Evolutionary conservation across 495 filamentous ascomycete species (phyloP).

Genomic region (Neohortaea acidophila): DNA sequence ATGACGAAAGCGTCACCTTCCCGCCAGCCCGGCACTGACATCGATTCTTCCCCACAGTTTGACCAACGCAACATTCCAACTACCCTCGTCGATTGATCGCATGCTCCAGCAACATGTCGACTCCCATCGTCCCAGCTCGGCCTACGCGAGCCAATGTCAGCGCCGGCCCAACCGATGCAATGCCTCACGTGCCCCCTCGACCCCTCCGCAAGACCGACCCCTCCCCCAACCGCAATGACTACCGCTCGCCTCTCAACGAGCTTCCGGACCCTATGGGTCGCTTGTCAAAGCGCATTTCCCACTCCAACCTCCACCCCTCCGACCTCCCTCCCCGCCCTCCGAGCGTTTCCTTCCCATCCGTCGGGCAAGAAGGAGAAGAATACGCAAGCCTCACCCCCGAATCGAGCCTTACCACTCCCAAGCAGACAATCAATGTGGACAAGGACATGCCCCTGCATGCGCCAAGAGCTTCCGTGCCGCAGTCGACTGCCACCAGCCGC

Average conservation of each 20-base stretch:
- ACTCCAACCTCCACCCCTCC: conserved; percentile 28
- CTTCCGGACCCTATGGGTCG: conserved; percentile 33
- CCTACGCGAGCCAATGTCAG: conserved; percentile 33
- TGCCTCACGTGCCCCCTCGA: conserved; percentile 54
- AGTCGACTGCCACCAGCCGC: conserved; percentile 59
- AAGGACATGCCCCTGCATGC: conserved; percentile 75
- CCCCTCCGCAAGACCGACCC: conserved; percentile 53
- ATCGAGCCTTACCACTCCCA: no score
- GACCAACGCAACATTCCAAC: no score
- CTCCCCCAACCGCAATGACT: conserved; percentile 62
- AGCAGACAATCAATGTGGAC: conserved; percentile 63
- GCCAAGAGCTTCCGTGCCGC: conserved; percentile 73
- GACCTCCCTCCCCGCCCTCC: conserved; percentile 48
- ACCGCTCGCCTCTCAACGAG: conserved; percentile 76
- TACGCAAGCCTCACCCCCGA: conserved; percentile 56
- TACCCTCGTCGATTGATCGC: conserved; percentile 5
- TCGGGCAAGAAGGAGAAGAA: conserved; percentile 81
- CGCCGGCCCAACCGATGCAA: conserved; percentile 24
- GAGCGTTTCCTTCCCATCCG: conserved; percentile 57
- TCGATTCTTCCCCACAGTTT: no score
- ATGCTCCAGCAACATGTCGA: conserved; percentile 32
- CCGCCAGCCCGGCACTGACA: no score
- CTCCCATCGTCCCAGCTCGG: conserved; percentile 47
- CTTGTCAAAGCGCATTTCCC: conserved; percentile 25
- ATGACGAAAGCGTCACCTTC: no score